Evolutionary conservation across 148 eudicot species (phyloP).

Genomic region (Rhododendron simsii): DNA sequence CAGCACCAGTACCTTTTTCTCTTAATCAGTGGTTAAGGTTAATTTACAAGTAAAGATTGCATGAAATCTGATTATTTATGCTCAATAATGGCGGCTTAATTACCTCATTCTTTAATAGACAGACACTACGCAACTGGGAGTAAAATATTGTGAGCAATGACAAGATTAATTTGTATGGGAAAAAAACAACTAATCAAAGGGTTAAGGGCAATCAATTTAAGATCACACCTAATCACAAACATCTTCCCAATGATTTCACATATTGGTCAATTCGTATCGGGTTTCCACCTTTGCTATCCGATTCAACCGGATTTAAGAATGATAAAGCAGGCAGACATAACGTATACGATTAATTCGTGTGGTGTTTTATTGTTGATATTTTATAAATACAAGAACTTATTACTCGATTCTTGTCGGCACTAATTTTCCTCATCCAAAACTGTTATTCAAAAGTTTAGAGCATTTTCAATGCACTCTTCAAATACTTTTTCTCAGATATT

Average conservation of each 20-base stretch:
- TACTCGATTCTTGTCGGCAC: too few species aligned
- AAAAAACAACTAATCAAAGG: not conserved
- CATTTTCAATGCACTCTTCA: not conserved
- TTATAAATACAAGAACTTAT: not conserved
- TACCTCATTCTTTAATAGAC: not conserved
- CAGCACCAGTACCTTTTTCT: not conserved
- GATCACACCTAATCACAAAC: not conserved
- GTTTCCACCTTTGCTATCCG: too few species aligned
- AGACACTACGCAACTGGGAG: not conserved
- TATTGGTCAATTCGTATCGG: too few species aligned
- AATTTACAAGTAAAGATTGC: not conserved
- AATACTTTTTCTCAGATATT: not conserved
- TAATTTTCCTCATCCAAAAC: not conserved
- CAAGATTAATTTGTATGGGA: too few species aligned
- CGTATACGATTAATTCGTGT: not conserved
- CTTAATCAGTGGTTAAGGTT: not conserved
- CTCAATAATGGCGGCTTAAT: not conserved
- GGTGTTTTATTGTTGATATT: not conserved
- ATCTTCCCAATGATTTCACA: not conserved
- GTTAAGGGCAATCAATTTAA: not conserved
- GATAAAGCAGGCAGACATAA: too few species aligned
- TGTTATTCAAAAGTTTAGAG: not conserved
- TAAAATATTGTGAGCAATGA: not conserved
- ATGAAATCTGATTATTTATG: not conserved
- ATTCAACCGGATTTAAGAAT: too few species aligned